Evolutionary conservation across 2,329 filamentous ascomycete species (phyloP).

Genomic region (Phialocephala subalpina): DNA sequence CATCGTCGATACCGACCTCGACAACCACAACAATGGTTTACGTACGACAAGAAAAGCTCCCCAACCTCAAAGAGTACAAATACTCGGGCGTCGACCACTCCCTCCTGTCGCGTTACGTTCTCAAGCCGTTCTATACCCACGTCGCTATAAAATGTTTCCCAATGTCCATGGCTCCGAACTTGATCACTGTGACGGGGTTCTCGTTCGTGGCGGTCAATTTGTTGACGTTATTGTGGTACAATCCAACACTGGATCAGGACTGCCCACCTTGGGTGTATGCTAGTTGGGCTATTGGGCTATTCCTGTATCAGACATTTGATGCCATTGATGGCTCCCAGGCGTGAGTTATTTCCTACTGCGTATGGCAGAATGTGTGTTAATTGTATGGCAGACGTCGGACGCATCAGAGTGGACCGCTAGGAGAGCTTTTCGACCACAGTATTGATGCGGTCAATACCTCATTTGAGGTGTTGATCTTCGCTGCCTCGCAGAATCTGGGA

Average conservation of each 20-base stretch:
- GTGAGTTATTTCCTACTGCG: conserved; percentile 56
- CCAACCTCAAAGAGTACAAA: conserved; percentile 92
- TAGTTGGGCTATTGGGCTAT: conserved; percentile 87
- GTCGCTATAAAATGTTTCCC: conserved; percentile 95
- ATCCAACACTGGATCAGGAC: conserved; percentile 90
- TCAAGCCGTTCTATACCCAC: conserved; percentile 98
- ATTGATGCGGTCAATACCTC: conserved; percentile 96
- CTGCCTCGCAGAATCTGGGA: conserved; percentile 90
- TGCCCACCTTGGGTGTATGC: conserved; percentile 96
- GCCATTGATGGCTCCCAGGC: conserved; percentile 95
- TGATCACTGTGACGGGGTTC: conserved; percentile 92
- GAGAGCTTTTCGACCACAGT: conserved; percentile 96
- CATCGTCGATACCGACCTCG: neutral
- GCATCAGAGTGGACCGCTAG: conserved; percentile 88
- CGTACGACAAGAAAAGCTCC: conserved; percentile 89
- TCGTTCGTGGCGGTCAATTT: conserved; percentile 89
- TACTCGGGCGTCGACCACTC: conserved; percentile 94
- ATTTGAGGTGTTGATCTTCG: conserved; percentile 92
- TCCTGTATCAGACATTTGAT: conserved; percentile 98
- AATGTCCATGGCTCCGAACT: conserved; percentile 89
- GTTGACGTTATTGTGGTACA: conserved; percentile 93
- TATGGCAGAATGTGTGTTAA: conserved; percentile 21
- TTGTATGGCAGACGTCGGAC: conserved; percentile 73
- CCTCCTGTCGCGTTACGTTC: conserved; percentile 86
- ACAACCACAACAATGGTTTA: conserved; percentile 76